Evolutionary conservation across 371 early-diverging fungal genomes (phyloP).

Genomic region (Rhizopus delemar): DNA sequence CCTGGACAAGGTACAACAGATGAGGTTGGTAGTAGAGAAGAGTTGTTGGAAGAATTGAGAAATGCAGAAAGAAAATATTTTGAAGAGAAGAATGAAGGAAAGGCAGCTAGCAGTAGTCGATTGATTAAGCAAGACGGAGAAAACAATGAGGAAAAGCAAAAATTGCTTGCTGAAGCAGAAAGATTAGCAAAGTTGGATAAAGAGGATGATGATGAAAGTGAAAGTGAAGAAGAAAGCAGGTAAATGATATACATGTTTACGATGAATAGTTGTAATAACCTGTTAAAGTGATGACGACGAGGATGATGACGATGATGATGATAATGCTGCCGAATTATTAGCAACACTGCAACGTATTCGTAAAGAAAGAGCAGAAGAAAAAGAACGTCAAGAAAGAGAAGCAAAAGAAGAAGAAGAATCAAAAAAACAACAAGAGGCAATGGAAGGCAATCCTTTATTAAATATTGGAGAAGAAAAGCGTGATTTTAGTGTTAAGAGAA

Average conservation of each 20-base stretch:
- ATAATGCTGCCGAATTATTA: conserved; percentile 88
- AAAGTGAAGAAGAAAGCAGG: conserved; percentile 36
- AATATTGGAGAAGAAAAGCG: conserved; percentile 50
- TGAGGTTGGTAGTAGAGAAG: conserved; percentile 63
- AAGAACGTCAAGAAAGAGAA: conserved; percentile 78
- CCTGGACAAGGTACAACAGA: conserved; percentile 77
- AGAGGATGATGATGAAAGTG: conserved; percentile 68
- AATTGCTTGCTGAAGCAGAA: conserved; percentile 43
- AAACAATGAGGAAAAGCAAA: conserved; percentile 33
- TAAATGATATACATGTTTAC: neutral
- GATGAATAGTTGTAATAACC: conserved; percentile 6
- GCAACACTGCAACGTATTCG: conserved; percentile 94
- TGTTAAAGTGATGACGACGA: conserved; percentile 31
- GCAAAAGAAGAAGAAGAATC: conserved; percentile 55
- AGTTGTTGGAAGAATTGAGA: conserved; percentile 68
- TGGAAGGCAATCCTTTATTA: conserved; percentile 86
- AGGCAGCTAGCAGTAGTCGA: conserved; percentile 19
- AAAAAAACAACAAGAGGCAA: conserved; percentile 58
- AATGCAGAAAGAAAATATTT: conserved; percentile 71
- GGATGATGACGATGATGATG: conserved; percentile 84
- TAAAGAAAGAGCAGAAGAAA: conserved; percentile 90
- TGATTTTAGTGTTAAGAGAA: conserved; percentile 87
- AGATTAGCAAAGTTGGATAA: conserved; percentile 57
- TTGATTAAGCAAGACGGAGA: conserved; percentile 26
- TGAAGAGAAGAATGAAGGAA: conserved; percentile 43